These are phyloP conservation scores for Globisporangium radiosum DNA, from an alignment of 352 stramenopile genomes.

Conservation along the genomic window DNA sequence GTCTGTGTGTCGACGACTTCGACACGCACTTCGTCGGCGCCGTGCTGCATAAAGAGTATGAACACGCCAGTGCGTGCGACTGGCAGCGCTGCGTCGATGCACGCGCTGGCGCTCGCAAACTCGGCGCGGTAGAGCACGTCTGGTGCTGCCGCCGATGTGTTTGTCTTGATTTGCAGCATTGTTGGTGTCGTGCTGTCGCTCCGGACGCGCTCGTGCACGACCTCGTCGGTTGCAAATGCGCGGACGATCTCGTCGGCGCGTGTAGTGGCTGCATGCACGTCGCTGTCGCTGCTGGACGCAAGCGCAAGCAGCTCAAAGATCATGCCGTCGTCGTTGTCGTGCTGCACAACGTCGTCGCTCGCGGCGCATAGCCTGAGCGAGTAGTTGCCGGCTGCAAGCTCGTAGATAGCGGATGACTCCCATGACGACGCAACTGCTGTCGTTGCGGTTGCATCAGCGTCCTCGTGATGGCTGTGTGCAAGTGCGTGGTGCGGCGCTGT, in stretches of 20 bases:
- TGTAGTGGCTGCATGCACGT: neutral
- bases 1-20: slow-evolving; percentile 2
- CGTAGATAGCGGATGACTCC: slow-evolving; percentile 4
- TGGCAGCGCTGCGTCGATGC: slow-evolving; percentile 11
- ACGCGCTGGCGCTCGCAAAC: slow-evolving; percentile 12
- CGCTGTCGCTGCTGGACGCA: slow-evolving; percentile 1
- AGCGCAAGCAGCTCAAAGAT: slow-evolving; percentile 10
- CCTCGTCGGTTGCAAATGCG: slow-evolving; percentile 1
- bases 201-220: slow-evolving; percentile 4
- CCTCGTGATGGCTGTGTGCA: neutral
- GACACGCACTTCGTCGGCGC: slow-evolving; percentile 4
- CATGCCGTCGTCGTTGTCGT: slow-evolving; percentile 2
- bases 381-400: slow-evolving; percentile 4
- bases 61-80: slow-evolving; percentile 9
- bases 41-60: slow-evolving; percentile 22
- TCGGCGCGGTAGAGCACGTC: slow-evolving; percentile 21
- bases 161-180: neutral
- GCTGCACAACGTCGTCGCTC: neutral
- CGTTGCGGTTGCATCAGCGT: neutral
- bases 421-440: slow-evolving; percentile 1
- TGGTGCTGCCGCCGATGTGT: neutral
- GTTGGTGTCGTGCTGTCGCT: neutral
- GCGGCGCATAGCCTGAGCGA: slow-evolving; percentile 5
- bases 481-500: too few relatives aligned
- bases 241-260: neutral